Conservation (phyloP, 495 filamentous ascomycete species). For the Hypoxylon lienhwacheense region DNA sequence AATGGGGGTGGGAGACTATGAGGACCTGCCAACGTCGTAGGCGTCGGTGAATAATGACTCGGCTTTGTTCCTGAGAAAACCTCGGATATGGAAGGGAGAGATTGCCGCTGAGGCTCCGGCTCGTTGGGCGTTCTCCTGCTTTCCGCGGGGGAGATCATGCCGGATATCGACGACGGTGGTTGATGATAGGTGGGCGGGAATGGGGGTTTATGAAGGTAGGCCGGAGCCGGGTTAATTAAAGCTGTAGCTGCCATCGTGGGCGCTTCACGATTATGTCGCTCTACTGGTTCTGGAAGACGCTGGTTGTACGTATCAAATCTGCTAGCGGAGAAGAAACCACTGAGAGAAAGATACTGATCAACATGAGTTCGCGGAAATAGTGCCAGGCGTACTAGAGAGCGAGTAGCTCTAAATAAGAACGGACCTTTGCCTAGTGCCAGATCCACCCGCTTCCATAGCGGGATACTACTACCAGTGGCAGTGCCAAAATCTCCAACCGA, state of each 20-base stretch:
- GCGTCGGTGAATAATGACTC: slow-evolving; percentile 41
- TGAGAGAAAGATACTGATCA: slow-evolving; percentile 36
- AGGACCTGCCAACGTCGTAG: slow-evolving; percentile 29
- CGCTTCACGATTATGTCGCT: slow-evolving; percentile 43
- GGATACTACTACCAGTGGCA: slow-evolving; percentile 40
- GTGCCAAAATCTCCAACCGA: slow-evolving; percentile 40
- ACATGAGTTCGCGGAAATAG: slow-evolving; percentile 26
- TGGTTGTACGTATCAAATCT: slow-evolving; percentile 41
- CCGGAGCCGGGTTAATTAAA: slow-evolving; percentile 49
- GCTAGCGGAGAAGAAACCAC: slow-evolving; percentile 35
- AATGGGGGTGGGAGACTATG: slow-evolving; percentile 38
- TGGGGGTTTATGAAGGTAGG: slow-evolving; percentile 46
- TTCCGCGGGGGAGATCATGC: slow-evolving; percentile 52
- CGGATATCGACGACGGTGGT: slow-evolving; percentile 40
- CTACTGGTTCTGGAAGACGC: slow-evolving; percentile 41
- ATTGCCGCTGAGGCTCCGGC: slow-evolving; percentile 48
- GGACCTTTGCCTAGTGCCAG: slow-evolving; percentile 54
- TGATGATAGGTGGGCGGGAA: slow-evolving; percentile 46
- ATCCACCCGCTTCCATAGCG: slow-evolving; percentile 58
- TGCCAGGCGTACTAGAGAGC: slow-evolving; percentile 23
- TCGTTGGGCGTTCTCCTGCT: slow-evolving; percentile 48
- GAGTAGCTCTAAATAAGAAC: slow-evolving; percentile 36
- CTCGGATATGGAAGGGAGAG: slow-evolving; percentile 53
- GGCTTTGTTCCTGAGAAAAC: slow-evolving; percentile 48
- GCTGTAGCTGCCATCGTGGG: slow-evolving; percentile 53